Conservation (phyloP, 768 basidiomycete genomes). For the Lentinula aciculospora region DNA sequence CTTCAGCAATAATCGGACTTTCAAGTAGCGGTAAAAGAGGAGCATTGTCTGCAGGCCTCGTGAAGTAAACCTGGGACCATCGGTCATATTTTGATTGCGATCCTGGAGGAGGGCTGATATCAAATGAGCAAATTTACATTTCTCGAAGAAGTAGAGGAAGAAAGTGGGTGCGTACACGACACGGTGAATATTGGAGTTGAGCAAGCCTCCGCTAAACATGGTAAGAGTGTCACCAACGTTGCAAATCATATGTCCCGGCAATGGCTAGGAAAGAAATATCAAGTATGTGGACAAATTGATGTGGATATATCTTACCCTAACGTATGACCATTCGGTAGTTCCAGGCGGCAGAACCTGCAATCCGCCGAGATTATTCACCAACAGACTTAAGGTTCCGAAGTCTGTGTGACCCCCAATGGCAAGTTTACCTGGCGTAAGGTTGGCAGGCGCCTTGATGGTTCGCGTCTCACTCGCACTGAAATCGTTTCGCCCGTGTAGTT, state of each 20-base stretch:
- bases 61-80: constrained; percentile 69
- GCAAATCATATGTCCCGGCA: constrained; percentile 53
- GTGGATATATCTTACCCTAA: constrained; percentile 41
- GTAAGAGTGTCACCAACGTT: constrained; percentile 60
- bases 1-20: constrained; percentile 44
- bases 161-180: constrained; percentile 38
- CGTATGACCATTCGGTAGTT: constrained; percentile 58
- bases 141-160: no score
- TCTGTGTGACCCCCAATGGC: constrained; percentile 55
- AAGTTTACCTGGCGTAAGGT: constrained; percentile 20
- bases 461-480: constrained; percentile 38
- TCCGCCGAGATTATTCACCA: constrained; percentile 67
- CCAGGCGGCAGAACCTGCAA: constrained; percentile 64
- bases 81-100: constrained; percentile 45
- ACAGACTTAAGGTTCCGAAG: constrained; percentile 66
- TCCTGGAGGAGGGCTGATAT: constrained; percentile 52
- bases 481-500: constrained; percentile 27
- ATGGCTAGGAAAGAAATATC: constrained; percentile 39
- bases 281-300: not conserved
- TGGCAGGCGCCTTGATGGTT: constrained; percentile 32
- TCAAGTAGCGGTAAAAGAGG: constrained; percentile 45
- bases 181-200: constrained; percentile 59
- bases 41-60: constrained; percentile 50
- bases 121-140: constrained; percentile 6
- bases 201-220: constrained; percentile 58